Evolutionary conservation across 352 stramenopile species (phyloP).

Genomic region (Phytopythium montanum): DNA sequence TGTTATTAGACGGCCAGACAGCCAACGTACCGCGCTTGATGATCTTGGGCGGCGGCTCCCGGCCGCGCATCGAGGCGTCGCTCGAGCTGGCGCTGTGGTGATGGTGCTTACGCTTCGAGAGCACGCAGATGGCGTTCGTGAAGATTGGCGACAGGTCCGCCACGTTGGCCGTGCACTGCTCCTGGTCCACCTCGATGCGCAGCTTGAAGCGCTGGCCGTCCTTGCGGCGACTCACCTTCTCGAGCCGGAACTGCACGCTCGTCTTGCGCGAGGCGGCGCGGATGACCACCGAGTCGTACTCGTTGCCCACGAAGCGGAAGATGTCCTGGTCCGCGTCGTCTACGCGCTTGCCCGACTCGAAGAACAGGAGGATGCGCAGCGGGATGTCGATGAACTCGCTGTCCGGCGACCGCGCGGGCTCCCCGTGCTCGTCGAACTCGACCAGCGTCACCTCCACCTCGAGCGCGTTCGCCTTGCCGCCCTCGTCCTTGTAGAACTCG

Average conservation of each 20-base stretch:
- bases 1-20: neutral
- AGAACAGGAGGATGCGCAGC: constrained; percentile 75
- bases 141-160: constrained; percentile 75
- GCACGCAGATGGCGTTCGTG: constrained; percentile 83
- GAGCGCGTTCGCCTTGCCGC: constrained; percentile 76
- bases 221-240: constrained; percentile 82
- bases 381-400: constrained; percentile 81
- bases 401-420: constrained; percentile 55
- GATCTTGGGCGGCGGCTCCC: constrained; percentile 57
- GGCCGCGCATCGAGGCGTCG: constrained; percentile 35
- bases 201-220: constrained; percentile 85
- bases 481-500: constrained; percentile 90
- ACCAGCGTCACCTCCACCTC: constrained; percentile 78
- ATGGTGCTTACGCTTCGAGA: constrained; percentile 84
- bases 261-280: constrained; percentile 52
- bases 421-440: constrained; percentile 72
- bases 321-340: constrained; percentile 85
- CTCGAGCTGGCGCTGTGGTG: constrained; percentile 27
- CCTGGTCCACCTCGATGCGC: constrained; percentile 79
- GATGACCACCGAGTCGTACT: constrained; percentile 84
- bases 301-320: constrained; percentile 83
- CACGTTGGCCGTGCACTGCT: constrained; percentile 80
- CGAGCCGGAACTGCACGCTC: constrained; percentile 74
- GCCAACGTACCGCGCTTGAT: constrained; percentile 60
- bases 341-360: constrained; percentile 83